Evolutionary conservation across 2,329 filamentous ascomycete species (phyloP).

Genomic region (Apiospora pterosperma): DNA sequence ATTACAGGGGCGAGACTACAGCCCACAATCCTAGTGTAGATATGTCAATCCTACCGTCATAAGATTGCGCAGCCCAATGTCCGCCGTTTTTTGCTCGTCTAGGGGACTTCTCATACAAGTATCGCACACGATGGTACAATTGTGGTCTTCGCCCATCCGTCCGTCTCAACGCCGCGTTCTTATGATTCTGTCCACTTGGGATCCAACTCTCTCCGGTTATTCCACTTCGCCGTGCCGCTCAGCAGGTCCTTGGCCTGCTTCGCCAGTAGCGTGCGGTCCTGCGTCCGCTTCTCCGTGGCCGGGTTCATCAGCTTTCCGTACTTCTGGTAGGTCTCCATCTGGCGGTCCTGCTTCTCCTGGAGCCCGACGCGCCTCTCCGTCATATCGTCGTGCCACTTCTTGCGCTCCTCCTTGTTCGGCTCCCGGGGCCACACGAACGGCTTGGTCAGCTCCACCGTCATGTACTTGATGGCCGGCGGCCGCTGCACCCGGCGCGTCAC

Average conservation of each 20-base stretch:
- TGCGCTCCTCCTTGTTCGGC: slow-evolving; percentile 51
- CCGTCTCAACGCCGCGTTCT: slow-evolving; percentile 21
- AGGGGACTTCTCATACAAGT: neutral
- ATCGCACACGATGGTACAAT: slow-evolving; percentile 4
- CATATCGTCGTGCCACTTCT: slow-evolving; percentile 62
- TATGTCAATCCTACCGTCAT: neutral
- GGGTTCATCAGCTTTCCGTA: slow-evolving; percentile 34
- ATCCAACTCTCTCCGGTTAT: slow-evolving; percentile 41
- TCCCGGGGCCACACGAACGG: slow-evolving; percentile 84
- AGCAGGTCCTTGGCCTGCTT: slow-evolving; percentile 62
- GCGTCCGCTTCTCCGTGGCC: slow-evolving; percentile 38
- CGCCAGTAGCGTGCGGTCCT: slow-evolving; percentile 35
- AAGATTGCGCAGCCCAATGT: neutral
- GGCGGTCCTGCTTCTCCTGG: slow-evolving; percentile 36
- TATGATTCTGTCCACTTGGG: slow-evolving; percentile 39
- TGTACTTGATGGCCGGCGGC: slow-evolving; percentile 76
- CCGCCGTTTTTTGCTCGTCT: neutral
- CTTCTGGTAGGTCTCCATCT: slow-evolving; percentile 26
- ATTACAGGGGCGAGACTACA: neutral
- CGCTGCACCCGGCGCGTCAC: slow-evolving; percentile 60
- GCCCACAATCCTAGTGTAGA: neutral
- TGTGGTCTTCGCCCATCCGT: neutral
- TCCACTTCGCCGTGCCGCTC: slow-evolving; percentile 60
- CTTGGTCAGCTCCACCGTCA: slow-evolving; percentile 86
- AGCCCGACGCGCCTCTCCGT: slow-evolving; percentile 50